Conservation (phyloP, 73 alveolate genomes). For the Loxodes magnus region DNA sequence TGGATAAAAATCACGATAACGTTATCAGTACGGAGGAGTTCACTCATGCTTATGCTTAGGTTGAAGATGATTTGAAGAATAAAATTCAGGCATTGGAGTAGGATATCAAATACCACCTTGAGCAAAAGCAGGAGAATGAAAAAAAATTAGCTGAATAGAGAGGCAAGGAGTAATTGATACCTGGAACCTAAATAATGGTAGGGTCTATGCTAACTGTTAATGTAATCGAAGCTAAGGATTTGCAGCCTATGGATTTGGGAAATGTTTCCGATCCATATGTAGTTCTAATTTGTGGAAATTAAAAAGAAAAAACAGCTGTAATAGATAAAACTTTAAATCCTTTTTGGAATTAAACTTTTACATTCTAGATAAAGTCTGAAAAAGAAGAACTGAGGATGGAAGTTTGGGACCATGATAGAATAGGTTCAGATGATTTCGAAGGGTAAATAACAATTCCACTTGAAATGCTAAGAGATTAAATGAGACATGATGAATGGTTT, state of each 20-base stretch:
- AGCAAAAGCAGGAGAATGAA: conserved; percentile 22
- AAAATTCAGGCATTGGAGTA: conserved; percentile 21
- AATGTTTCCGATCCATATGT: conserved; percentile 51
- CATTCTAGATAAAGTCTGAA: conserved; percentile 34
- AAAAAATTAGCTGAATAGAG: conserved; percentile 18
- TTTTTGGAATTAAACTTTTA: conserved; percentile 51
- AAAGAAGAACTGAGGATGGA: conserved; percentile 24
- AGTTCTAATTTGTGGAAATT: conserved; percentile 29
- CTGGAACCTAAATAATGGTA: conserved; percentile 46
- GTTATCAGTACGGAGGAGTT: conserved; percentile 25
- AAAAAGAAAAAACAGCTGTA: conserved; percentile 26
- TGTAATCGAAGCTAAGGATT: conserved; percentile 48
- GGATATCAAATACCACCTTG: conserved; percentile 11
- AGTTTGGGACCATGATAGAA: conserved; percentile 32
- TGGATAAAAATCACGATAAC: conserved; percentile 28
- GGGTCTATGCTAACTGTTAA: conserved; percentile 38
- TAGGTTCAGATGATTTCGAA: conserved; percentile 37
- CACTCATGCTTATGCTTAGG: conserved; percentile 25
- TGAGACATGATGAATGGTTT: conserved; percentile 47
- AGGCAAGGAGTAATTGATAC: conserved; percentile 22
- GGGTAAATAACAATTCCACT: conserved; percentile 36
- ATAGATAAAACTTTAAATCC: conserved; percentile 31
- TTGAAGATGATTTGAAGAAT: conserved; percentile 20
- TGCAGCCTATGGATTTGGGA: conserved; percentile 47
- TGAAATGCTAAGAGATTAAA: conserved; percentile 17